Base-by-base conservation (phyloP, 2,329 filamentous ascomycete genomes). In the Aspergillus sp. region DNA sequence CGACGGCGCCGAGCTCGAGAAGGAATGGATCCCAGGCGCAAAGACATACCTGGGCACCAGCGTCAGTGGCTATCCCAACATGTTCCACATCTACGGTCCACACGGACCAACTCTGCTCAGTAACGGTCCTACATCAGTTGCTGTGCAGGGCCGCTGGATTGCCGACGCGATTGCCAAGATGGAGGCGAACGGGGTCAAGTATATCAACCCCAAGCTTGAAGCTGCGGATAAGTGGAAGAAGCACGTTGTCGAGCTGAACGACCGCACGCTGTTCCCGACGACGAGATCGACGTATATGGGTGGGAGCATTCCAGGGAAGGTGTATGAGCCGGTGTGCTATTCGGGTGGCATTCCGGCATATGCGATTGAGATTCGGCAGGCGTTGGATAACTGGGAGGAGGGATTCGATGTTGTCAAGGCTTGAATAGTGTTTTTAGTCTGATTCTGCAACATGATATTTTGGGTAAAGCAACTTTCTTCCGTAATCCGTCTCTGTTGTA, bases 221-320 rank as follows among this genome's bases (percentile, higher is more conserved):
- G 78, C 79, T 0, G 74, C 79, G 7, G 66, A 77, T 5, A 65
- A 72, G 4, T 87, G 82, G 82, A 83, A 80, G 65, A 64, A 79
- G 44, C 68, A 73, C 12, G 73, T 84, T 17, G 63, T 79, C n/a
- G 74, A 79, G 3, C 52, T 83, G 2, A 80, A 76, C 47, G 70
- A 83, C 63, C 64, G 42, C 11, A 77, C 75, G 5, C 69, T 86
- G 3, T 78, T 86, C 57, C 80, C 82, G 0, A 79, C 73, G 0
- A 78, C 78, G 0, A 73, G 70, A 24, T 81, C 76, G 5, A 85
- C 80, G 19, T 86, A 84, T 60, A 83, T 85, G 79, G 84, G 84
- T 3, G 80, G 77, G 0, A 83, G 75, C 41, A 75, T 85, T 2
- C 83, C 83, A 0, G 82, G 79, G 0, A 85, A 86, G 71, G 64